These are phyloP conservation scores for Jatropha curcas DNA, from an alignment of 345 rosid species.

Conservation along the genomic window DNA sequence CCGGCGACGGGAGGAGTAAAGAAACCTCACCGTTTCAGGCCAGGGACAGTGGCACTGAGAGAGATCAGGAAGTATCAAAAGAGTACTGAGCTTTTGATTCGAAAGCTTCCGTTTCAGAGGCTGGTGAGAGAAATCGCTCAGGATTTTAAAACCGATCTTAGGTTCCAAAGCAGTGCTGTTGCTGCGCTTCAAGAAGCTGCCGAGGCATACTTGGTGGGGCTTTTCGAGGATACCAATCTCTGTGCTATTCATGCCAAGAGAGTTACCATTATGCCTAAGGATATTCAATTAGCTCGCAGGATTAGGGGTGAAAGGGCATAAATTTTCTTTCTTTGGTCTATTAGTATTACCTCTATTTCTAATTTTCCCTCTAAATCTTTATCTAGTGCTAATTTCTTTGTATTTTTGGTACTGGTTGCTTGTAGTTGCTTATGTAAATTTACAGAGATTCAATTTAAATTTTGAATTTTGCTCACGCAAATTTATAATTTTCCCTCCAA, in stretches of 20 bases:
- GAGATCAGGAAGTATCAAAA: conserved; percentile 33
- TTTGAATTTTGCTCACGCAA: no score
- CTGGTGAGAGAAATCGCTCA: conserved; percentile 32
- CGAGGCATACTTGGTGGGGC: conserved; percentile 25
- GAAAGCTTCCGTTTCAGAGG: conserved; percentile 28
- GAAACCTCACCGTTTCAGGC: conserved; percentile 33
- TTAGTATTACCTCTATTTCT: not conserved
- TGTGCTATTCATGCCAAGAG: conserved; percentile 29
- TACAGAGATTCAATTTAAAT: not conserved
- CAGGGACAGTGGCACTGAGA: conserved; percentile 26
- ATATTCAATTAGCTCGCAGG: conserved; percentile 27
- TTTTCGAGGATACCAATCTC: conserved; percentile 29
- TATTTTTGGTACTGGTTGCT: not conserved
- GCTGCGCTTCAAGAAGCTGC: conserved; percentile 30
- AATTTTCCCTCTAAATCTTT: not conserved
- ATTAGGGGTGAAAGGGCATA: conserved; percentile 30
- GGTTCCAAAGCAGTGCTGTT: conserved; percentile 29
- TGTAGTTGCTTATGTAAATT: not conserved
- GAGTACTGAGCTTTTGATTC: conserved; percentile 27
- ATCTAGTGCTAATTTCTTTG: not conserved
- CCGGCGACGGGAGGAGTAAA: conserved; percentile 34
- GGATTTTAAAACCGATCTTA: conserved; percentile 27
- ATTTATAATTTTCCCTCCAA: no score
- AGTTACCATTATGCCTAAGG: conserved; percentile 29
- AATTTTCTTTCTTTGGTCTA: rapidly evolving